A percentile compares a stretch with the other conserved stretches of the same genome.
phyloP scores from a whole-genome alignment of 305 asterid genomes.

The Solanum hybrid region DNA sequence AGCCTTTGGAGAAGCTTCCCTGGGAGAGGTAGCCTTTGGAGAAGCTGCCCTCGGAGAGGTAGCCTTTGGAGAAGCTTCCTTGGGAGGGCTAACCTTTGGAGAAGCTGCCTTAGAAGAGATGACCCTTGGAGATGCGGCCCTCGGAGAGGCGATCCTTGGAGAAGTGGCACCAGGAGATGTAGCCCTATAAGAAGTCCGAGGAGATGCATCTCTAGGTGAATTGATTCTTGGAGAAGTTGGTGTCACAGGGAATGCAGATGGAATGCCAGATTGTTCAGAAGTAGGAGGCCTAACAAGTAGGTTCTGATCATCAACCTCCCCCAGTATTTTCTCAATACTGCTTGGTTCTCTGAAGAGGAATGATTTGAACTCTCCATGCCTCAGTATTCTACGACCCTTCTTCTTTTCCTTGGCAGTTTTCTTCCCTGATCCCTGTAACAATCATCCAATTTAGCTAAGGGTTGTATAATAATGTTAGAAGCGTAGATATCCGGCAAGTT shows the following conservation, averaged over 20 bases:
- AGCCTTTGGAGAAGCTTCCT: constrained; percentile 12
- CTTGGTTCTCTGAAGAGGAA: constrained; percentile 77
- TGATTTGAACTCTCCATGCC: constrained; percentile 53
- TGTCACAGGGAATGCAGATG: constrained; percentile 11
- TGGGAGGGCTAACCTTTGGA: constrained; percentile 22
- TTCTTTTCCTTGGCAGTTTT: constrained; percentile 54
- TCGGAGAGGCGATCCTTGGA: constrained; percentile 21
- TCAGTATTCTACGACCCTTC: constrained; percentile 51
- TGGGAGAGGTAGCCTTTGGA: neutral
- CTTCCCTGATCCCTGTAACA: constrained; percentile 47
- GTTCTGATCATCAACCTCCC: constrained; percentile 65
- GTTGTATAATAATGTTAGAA: neutral
- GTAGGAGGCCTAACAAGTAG: constrained; percentile 30
- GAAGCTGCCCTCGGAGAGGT: neutral
- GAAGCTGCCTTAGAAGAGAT: constrained; percentile 23
- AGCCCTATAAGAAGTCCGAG: constrained; percentile 18
- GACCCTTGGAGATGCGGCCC: constrained; percentile 20
- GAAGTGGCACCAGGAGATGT: constrained; percentile 16
- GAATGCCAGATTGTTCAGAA: constrained; percentile 32
- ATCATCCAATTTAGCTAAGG: neutral
- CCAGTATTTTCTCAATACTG: constrained; percentile 86
- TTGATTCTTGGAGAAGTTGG: constrained; percentile 27
- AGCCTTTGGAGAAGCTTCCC: constrained; percentile 9
- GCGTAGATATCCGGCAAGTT: neutral
- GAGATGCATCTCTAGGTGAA: constrained; percentile 37